Conservation (phyloP, 2,329 filamentous ascomycete genomes). For the Fusarium sp. region DNA sequence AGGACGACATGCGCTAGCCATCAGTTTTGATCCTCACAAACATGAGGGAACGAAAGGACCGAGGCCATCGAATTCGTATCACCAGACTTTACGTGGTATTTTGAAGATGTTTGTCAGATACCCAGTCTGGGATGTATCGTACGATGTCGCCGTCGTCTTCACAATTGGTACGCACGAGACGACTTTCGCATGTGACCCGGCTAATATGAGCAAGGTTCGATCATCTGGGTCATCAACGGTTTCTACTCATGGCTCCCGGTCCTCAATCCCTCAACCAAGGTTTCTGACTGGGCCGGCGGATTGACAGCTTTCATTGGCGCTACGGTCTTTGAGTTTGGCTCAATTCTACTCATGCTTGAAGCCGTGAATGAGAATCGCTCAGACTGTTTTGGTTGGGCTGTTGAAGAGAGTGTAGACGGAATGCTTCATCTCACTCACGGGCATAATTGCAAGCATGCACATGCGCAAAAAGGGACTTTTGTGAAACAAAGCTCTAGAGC, state of each 20-base stretch:
- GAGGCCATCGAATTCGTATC: constrained; percentile 39
- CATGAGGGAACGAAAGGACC: constrained; percentile 32
- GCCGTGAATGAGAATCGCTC: constrained; percentile 73
- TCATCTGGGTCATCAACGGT: constrained; percentile 64
- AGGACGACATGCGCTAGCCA: constrained; percentile 48
- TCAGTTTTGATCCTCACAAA: constrained; percentile 27
- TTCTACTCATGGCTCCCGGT: constrained; percentile 65
- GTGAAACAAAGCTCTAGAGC: constrained; percentile 10
- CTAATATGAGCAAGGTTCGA: no score
- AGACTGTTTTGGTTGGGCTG: constrained; percentile 75
- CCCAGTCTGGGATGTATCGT: constrained; percentile 55
- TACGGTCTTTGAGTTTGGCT: constrained; percentile 72
- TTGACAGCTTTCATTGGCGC: constrained; percentile 73
- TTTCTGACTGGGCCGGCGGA: constrained; percentile 64
- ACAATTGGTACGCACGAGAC: constrained; percentile 45
- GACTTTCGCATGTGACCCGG: no score
- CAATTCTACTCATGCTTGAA: constrained; percentile 70
- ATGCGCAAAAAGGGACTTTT: constrained; percentile 38
- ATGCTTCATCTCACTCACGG: constrained; percentile 17
- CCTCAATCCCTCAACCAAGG: constrained; percentile 60
- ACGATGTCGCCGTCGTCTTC: constrained; percentile 53
- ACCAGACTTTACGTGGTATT: constrained; percentile 44
- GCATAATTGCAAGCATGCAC: constrained; percentile 41
- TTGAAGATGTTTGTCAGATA: constrained; percentile 49
- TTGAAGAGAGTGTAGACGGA: constrained; percentile 53